Base-by-base conservation (phyloP, 495 filamentous ascomycete species). In the Podospora pseudopauciseta region DNA sequence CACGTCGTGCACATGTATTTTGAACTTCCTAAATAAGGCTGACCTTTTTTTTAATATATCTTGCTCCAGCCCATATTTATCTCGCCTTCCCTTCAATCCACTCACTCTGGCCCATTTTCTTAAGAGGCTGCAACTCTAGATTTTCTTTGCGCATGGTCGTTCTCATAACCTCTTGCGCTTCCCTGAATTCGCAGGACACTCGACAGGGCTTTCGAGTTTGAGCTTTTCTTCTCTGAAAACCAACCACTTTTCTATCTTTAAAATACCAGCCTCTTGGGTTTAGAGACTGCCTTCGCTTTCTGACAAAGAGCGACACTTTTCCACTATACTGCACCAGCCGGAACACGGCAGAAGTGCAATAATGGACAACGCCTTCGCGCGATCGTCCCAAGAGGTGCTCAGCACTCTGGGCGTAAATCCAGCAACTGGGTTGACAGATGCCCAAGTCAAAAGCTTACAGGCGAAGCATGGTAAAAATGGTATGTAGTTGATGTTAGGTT, bases 311-410 rank as follows among this genome's bases (percentile, higher is more conserved):
- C 39, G 39, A 16, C 18, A 28, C 27, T 49, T 49, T n/a, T 57
- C 57, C 66, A 18, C 59, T 63, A 65, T 68, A 67, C 63, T 68
- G 61, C 39, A 49, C 66, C 30, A 53, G n/a, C 65, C 54, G 34
- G 64, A 70, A 67, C 57, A 65, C 28, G 18, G 18, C 44, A 66
- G 56, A 60, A 53, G 67, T 49, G 67, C 67, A 57, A 71, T 53
- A 68, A 97, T 97, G 94, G 92, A 97, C 75, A 85, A 86, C 78
- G 89, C 93, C 56, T 97, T 90, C 77, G 81, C 88, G 64, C 85
- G 85, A 76, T 83, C 90, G 67, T 85, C 85, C 71, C 80, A 86
- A 65, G 86, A 93, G 74, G 87, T 90, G 70, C 84, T 97, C 73
- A 82, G 85, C 74, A 82, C 88, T 73, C 93, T 97, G 73, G 79